Evolutionary conservation across 1,284 basidiomycete genomes (phyloP).

Genomic region (Sporisorium graminicola): DNA sequence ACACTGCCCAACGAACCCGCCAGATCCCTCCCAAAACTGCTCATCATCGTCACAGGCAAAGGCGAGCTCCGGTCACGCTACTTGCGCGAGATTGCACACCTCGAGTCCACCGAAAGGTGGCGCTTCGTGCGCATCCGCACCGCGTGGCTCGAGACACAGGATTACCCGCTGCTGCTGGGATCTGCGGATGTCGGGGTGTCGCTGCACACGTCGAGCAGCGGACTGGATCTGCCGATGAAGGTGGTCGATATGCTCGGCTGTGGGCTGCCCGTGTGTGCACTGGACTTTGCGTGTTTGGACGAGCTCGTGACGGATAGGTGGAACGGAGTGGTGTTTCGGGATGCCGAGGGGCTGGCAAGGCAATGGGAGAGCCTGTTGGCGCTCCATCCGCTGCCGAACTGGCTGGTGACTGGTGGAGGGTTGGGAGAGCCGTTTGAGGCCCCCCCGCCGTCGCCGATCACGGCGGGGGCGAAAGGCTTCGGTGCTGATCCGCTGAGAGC

Average conservation of each 20-base stretch:
- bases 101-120: conserved; percentile 79
- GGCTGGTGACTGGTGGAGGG: conserved; percentile 30
- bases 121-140: conserved; percentile 80
- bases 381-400: conserved; percentile 25
- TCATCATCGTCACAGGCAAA: conserved; percentile 91
- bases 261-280: conserved; percentile 89
- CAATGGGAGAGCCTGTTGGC: conserved; percentile 75
- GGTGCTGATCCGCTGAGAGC: not conserved
- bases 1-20: conserved; percentile 44
- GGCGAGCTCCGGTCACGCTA: conserved; percentile 83
- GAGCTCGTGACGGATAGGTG: conserved; percentile 86
- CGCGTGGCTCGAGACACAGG: conserved; percentile 61
- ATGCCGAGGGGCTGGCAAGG: conserved; percentile 78
- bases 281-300: conserved; percentile 84
- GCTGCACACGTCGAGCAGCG: conserved; percentile 90
- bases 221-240: conserved; percentile 97
- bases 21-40: conserved; percentile 55
- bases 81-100: conserved; percentile 76
- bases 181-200: conserved; percentile 92
- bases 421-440: conserved; percentile 36
- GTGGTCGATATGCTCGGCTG: conserved; percentile 99
- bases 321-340: conserved; percentile 85
- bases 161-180: conserved; percentile 72
- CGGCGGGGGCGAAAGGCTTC: not conserved
- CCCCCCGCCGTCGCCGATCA: not conserved